A percentile compares a stretch with the other conserved stretches of the same genome.
These are phyloP conservation scores for Penicillium cataractarum DNA, from an alignment of 495 filamentous ascomycete species.

Conservation along the genomic window DNA sequence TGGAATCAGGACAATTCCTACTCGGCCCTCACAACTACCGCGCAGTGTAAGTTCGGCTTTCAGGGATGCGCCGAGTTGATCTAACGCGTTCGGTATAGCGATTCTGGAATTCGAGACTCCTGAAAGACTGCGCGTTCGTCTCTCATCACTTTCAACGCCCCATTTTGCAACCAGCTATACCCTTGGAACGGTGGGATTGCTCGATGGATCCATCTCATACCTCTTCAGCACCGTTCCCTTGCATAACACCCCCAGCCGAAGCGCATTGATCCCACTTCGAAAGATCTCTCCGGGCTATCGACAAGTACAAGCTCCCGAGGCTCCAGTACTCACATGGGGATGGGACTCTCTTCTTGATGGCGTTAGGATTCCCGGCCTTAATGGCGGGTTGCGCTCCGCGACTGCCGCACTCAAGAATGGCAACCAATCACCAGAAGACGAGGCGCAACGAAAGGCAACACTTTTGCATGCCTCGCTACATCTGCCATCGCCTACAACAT, in stretches of 20 bases:
- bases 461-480: slow-evolving; percentile 90
- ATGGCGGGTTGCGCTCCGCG: slow-evolving; percentile 5
- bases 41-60: slow-evolving; percentile 63
- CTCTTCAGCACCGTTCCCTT: slow-evolving; percentile 83
- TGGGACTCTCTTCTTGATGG: slow-evolving; percentile 41
- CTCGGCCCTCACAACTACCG: slow-evolving; percentile 81
- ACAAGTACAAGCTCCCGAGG: slow-evolving; percentile 56
- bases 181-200: slow-evolving; percentile 78
- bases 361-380: slow-evolving; percentile 27
- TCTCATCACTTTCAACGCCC: slow-evolving; percentile 87
- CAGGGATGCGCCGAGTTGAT: slow-evolving; percentile 15
- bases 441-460: slow-evolving; percentile 54
- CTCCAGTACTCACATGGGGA: slow-evolving; percentile 38
- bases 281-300: slow-evolving; percentile 71
- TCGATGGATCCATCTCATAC: slow-evolving; percentile 91
- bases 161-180: slow-evolving; percentile 93
- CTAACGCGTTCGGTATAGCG: slow-evolving; percentile 49
- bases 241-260: slow-evolving; percentile 55
- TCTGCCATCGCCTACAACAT: slow-evolving; percentile 72
- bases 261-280: slow-evolving; percentile 62
- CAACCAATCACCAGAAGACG: slow-evolving; percentile 18
- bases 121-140: slow-evolving; percentile 69
- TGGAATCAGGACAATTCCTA: slow-evolving; percentile 97
- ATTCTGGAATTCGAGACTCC: slow-evolving; percentile 86
- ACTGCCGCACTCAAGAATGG: slow-evolving; percentile 5